Evolutionary conservation across 768 basidiomycete genomes (phyloP), one percentile per base, ranked within the genome.

Genomic region (Auricularia auricula-judae): DNA sequence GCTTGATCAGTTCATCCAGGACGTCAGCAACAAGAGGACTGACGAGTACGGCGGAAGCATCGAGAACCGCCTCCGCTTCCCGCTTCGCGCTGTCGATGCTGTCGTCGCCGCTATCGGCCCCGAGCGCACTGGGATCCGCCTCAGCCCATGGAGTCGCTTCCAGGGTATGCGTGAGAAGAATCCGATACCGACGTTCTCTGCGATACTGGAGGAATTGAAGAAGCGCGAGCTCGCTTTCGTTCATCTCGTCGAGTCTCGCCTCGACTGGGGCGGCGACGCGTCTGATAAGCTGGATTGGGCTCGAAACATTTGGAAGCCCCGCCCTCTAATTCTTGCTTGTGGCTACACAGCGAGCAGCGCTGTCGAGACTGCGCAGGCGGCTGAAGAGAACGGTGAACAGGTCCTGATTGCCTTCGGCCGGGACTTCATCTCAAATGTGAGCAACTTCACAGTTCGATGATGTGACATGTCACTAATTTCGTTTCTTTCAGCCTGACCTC

Each of bases 41-140:
- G 79, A 80, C 72, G 71, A 72, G 66, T 83, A 79, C 67, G 81
- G 82, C 10, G 81, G 81, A 2, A 73, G 72, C 36, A 66, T 80
- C 44, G 78, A 80, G 70, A 80, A 81, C 71, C 75, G 81, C n/a
- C 67, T 70, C 0, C 72, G 78, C 4, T 78, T 82, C 71, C 66
- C 70, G 5, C 67, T 77, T 35, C 75, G 78, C 67, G 71, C 78
- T 62, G 67, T 76, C n/a, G 71, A 76, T 33, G 76, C 76, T 5
- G 71, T 77, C 54, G 64, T 68, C 33, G 66, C 69, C 2, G 76
- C 76, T 8, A 70, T 78, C 63, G 80, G 80, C 2, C 68, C 72
- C 36, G 71, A 76, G 36, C 71, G 71, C 44, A 71, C 72, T 35
- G 78, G 73, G 5, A 70, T 79, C 62, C 75, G 77, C 4, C 44